Evolutionary conservation across 208 protist genomes (phyloP).

Genomic region (Leishmania tarentolae): DNA sequence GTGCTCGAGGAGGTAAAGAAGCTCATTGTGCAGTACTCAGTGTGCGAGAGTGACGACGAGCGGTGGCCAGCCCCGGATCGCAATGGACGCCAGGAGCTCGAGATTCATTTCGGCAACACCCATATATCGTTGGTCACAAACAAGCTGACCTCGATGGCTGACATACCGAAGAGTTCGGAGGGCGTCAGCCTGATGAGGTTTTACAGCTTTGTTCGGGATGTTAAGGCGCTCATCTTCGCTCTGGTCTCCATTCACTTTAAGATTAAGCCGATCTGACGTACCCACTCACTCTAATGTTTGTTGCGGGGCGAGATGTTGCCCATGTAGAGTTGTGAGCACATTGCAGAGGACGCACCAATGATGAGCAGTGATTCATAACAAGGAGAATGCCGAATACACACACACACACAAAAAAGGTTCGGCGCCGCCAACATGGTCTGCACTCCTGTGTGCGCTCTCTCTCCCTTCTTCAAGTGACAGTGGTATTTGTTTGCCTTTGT

Average conservation of each 20-base stretch:
- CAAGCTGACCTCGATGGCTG: slow-evolving; percentile 80
- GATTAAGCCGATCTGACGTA: slow-evolving; percentile 66
- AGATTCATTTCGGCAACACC: slow-evolving; percentile 86
- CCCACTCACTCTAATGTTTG: neutral
- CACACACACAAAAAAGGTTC: neutral
- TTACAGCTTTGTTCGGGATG: slow-evolving; percentile 84
- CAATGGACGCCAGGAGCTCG: slow-evolving; percentile 88
- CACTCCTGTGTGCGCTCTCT: neutral
- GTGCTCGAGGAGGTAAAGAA: slow-evolving; percentile 81
- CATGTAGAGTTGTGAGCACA: neutral
- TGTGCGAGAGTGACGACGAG: slow-evolving; percentile 83
- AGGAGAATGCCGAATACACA: neutral
- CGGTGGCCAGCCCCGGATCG: slow-evolving; percentile 84
- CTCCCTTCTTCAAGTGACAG: neutral
- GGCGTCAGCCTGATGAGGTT: slow-evolving; percentile 59
- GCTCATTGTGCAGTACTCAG: slow-evolving; percentile 57
- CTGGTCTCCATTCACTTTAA: slow-evolving; percentile 91
- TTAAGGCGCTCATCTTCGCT: slow-evolving; percentile 76
- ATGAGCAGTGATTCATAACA: neutral
- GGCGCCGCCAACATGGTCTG: neutral
- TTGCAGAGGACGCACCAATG: neutral
- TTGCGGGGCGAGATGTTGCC: neutral
- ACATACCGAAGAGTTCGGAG: slow-evolving; percentile 59
- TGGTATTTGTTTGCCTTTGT: neutral
- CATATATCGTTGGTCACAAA: slow-evolving; percentile 90